A percentile compares a stretch with the other conserved stretches of the same genome.
phyloP scores from a whole-genome alignment of 2,329 filamentous ascomycete genomes.

The Venturia aucupariae region DNA sequence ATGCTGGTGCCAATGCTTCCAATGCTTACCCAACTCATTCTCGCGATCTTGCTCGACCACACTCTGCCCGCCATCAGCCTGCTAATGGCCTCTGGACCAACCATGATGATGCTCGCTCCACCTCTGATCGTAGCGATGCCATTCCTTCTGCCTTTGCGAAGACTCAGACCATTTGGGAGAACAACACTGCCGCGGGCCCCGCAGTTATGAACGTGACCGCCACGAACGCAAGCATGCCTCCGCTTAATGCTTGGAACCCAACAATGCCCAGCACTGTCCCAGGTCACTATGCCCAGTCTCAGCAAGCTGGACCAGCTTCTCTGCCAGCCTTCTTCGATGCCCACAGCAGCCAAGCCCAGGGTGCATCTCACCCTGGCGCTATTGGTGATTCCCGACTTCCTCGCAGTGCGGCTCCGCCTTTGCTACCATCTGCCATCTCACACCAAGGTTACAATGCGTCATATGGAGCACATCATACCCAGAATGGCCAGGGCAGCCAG shows the following conservation, averaged over 20 bases:
- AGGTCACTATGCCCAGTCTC: background rate
- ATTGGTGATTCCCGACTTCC: background rate
- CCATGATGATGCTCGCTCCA: slow-evolving; percentile 2
- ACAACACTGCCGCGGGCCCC: background rate
- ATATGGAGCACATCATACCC: slow-evolving; percentile 1
- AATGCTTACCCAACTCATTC: slow-evolving; percentile 32
- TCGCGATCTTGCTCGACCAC: slow-evolving; percentile 36
- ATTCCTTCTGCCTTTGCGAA: slow-evolving; percentile 1
- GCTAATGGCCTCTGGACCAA: slow-evolving; percentile 39
- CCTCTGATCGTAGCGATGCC: slow-evolving; percentile 4
- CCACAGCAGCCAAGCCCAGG: background rate
- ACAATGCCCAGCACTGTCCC: background rate
- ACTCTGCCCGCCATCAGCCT: slow-evolving; percentile 34
- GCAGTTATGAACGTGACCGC: background rate
- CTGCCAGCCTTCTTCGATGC: background rate
- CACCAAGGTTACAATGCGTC: background rate
- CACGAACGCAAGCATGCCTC: background rate
- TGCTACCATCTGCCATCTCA: background rate
- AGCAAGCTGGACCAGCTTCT: background rate
- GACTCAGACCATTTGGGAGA: slow-evolving; percentile 6
- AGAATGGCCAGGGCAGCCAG: background rate
- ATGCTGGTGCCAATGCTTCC: slow-evolving; percentile 22
- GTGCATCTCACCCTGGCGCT: background rate
- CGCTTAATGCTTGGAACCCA: background rate
- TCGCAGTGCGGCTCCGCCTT: background rate